phyloP scores from a whole-genome alignment of 23 red algal genomes.

The Gracilaria gracilis region DNA sequence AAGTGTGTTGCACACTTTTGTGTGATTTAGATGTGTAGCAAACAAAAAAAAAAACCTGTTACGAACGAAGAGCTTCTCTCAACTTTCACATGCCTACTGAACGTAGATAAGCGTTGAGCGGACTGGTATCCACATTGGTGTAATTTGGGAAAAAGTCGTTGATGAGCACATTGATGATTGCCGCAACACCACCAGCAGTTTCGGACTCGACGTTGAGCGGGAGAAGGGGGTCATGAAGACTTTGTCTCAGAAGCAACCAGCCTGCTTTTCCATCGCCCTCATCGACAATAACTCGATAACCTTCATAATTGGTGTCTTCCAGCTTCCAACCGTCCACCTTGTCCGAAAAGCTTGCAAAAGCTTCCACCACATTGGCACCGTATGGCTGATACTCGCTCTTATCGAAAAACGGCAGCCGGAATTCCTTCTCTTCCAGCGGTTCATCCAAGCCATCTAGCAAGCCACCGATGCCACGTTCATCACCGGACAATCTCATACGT shows the following conservation, averaged over 20 bases:
- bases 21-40: not conserved
- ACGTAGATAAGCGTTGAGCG: constrained; percentile 34
- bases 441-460: constrained; percentile 77
- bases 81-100: not conserved
- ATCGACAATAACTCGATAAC: constrained; percentile 83
- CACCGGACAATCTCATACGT: constrained; percentile 57
- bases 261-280: constrained; percentile 81
- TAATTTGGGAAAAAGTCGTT: constrained; percentile 55
- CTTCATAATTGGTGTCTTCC: constrained; percentile 87
- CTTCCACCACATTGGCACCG: constrained; percentile 69
- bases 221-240: constrained; percentile 92
- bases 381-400: constrained; percentile 42
- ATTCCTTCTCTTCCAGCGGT: constrained; percentile 81
- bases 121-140: constrained; percentile 50
- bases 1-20: not conserved
- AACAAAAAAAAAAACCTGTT: not conserved
- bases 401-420: constrained; percentile 76
- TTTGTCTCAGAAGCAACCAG: constrained; percentile 86
- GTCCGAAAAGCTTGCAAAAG: constrained; percentile 67
- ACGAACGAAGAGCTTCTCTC: not conserved
- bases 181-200: constrained; percentile 55
- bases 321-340: constrained; percentile 64
- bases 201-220: constrained; percentile 91
- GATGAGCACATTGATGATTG: constrained; percentile 46
- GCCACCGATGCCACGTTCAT: constrained; percentile 66